Evolutionary conservation across 1,284 basidiomycete species (phyloP).

Genomic region (Pseudozyma sp.): DNA sequence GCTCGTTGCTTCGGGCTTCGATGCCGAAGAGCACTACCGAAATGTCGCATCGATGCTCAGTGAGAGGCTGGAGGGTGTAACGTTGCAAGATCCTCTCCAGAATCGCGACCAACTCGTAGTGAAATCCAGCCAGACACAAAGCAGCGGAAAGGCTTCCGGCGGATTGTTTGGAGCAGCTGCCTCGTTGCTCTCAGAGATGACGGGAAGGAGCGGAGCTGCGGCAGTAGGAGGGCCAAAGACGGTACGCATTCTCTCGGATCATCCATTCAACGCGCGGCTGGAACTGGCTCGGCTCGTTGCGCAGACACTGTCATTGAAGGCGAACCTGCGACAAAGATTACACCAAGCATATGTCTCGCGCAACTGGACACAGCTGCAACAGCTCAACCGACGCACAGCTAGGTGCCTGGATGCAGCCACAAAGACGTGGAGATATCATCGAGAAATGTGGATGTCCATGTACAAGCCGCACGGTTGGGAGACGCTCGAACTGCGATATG

Average conservation of each 20-base stretch:
- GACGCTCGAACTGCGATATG: constrained; percentile 68
- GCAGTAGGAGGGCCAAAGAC: neutral
- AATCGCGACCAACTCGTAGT: constrained; percentile 19
- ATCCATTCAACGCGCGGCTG: constrained; percentile 57
- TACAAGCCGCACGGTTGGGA: constrained; percentile 68
- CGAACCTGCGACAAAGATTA: constrained; percentile 45
- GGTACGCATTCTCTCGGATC: constrained; percentile 40
- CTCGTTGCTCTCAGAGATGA: constrained; percentile 11
- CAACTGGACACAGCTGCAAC: constrained; percentile 48
- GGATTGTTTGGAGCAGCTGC: constrained; percentile 23
- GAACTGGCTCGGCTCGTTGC: constrained; percentile 50
- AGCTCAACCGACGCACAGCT: constrained; percentile 27
- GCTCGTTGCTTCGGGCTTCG: constrained; percentile 42
- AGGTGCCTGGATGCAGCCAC: constrained; percentile 47
- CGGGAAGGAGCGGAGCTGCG: neutral
- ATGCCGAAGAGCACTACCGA: constrained; percentile 49
- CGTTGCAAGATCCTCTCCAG: constrained; percentile 13
- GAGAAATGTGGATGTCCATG: constrained; percentile 66
- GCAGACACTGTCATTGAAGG: constrained; percentile 46
- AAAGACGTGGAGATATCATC: constrained; percentile 64
- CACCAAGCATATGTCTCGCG: constrained; percentile 48
- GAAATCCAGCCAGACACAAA: neutral
- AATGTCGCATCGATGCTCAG: constrained; percentile 17
- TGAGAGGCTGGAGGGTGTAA: constrained; percentile 37
- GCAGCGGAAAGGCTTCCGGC: neutral